A percentile compares a stretch with the other conserved stretches of the same genome.
phyloP scores from a whole-genome alignment of 306 rosid genomes.

The Cotoneaster glaucophyllus region DNA sequence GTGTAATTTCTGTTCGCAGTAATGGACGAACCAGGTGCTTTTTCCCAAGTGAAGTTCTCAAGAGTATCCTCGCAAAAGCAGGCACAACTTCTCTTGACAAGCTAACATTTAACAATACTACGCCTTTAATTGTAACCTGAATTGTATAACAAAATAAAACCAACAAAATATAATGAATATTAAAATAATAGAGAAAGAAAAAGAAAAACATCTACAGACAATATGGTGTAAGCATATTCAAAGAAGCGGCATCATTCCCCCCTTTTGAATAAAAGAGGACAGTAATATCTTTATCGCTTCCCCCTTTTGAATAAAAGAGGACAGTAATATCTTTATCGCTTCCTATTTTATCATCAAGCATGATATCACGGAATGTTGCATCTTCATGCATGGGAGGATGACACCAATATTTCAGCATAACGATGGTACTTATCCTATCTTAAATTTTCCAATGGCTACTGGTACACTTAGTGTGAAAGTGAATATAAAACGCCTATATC shows the following conservation, averaged over 20 bases:
- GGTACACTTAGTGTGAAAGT: not conserved
- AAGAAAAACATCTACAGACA: not conserved
- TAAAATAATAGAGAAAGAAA: not conserved
- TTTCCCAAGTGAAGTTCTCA: slow-evolving; percentile 88
- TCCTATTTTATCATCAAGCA: not conserved
- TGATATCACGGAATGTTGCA: not conserved
- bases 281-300: not conserved
- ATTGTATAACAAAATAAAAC: slow-evolving; percentile 1
- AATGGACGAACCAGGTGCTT: slow-evolving; percentile 89
- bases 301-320: not conserved
- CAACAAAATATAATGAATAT: not conserved
- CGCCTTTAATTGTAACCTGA: slow-evolving; percentile 71
- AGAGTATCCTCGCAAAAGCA: slow-evolving; percentile 81
- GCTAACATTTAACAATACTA: slow-evolving; percentile 69
- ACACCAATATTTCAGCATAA: not conserved
- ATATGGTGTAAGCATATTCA: not conserved
- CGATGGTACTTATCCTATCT: not conserved
- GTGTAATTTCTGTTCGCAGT: slow-evolving; percentile 77
- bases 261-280: not conserved
- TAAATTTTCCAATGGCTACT: not conserved
- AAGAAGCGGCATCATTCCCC: not conserved
- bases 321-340: not conserved
- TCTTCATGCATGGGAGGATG: not conserved
- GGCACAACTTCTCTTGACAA: slow-evolving; percentile 92
- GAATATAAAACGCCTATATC: not conserved